Conservation (phyloP, 2,329 filamentous ascomycete species). For the Chaetomiaceae sp. region DNA sequence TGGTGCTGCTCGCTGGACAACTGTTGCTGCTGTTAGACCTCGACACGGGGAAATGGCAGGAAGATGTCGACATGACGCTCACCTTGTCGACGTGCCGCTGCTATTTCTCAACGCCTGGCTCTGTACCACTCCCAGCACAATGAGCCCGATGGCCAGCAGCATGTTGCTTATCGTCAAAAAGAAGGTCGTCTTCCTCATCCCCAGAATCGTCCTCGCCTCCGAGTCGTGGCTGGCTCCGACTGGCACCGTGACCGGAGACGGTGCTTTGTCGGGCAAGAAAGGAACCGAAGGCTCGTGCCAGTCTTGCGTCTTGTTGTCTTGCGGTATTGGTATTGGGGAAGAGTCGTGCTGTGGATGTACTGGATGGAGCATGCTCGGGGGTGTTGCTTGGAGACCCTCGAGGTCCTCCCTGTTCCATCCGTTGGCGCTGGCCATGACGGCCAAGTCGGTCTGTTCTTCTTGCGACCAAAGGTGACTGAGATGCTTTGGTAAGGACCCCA, state of each 20-base stretch:
- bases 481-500: too few species aligned
- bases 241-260: not conserved
- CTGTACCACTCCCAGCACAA: slow-evolving; percentile 12
- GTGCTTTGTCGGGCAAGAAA: not conserved
- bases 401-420: slow-evolving; percentile 1
- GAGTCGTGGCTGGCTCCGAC: not conserved
- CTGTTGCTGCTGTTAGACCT: too few species aligned
- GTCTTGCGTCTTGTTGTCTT: not conserved
- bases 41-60: too few species aligned
- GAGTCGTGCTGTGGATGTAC: not conserved
- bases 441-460: too few species aligned
- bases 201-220: not conserved
- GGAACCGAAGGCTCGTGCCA: not conserved
- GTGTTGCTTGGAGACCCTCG: slow-evolving; percentile 1
- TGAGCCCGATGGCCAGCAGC: slow-evolving; percentile 3
- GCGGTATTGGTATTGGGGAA: not conserved
- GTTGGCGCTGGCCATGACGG: not conserved
- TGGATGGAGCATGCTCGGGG: not conserved
- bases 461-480: too few species aligned
- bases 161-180: slow-evolving; percentile 9
- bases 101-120: not conserved
- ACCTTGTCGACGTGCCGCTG: not conserved
- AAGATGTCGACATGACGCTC: not conserved
- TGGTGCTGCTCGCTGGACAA: too few species aligned
- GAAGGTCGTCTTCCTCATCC: slow-evolving; percentile 9